Evolutionary conservation across 1,284 basidiomycete species (phyloP), one percentile per base, ranked within the genome.

Genomic region (Gymnopus androsaceus): DNA sequence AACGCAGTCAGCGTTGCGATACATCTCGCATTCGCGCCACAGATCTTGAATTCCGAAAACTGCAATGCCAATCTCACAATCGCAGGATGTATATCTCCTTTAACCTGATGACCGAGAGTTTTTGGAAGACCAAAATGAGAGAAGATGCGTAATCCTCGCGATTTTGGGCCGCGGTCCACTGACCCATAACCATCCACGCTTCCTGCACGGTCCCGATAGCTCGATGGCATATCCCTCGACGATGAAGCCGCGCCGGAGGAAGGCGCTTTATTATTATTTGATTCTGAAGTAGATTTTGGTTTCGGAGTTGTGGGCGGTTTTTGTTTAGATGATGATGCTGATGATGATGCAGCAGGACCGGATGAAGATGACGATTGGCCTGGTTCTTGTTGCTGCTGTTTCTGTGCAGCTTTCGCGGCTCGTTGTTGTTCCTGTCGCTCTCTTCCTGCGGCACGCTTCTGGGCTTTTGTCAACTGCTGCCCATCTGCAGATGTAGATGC

Each of bases 1-100:
- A 95, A 92, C 3, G 89, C 86, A 36, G 82, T 85, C 58, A 95
- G 71, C 54, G 90, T 92, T n/a, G 92, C 90, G 51, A 95, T 92
- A 70, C 91, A 93, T 56, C 92, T 78, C 11, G 93, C 93, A 71
- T 95, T 95, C 17, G 92, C 89, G 17, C 92, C 92, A 41, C 84
- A 87, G 63, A 95, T 90, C 68, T 86, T 88, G 76, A 94, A 94
- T 62, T 90, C 86, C 5, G 89, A 84, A 69, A 93, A 94, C 61
- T 91, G 85, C 21, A 94, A 74, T 15, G 88, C 92, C 23, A 95
- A 82, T 52, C 87, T 79, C 59, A 90, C 71, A 66, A 94, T 84
- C 25, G 84, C 80, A 64, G 90, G 91, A 73, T 97, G 87, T 62
- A 96, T 88, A 63, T 91, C 87, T 53, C 89, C 89, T 66, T 92